Evolutionary conservation across 139 green algal species (phyloP).

Genomic region (Chloropicon primus): DNA sequence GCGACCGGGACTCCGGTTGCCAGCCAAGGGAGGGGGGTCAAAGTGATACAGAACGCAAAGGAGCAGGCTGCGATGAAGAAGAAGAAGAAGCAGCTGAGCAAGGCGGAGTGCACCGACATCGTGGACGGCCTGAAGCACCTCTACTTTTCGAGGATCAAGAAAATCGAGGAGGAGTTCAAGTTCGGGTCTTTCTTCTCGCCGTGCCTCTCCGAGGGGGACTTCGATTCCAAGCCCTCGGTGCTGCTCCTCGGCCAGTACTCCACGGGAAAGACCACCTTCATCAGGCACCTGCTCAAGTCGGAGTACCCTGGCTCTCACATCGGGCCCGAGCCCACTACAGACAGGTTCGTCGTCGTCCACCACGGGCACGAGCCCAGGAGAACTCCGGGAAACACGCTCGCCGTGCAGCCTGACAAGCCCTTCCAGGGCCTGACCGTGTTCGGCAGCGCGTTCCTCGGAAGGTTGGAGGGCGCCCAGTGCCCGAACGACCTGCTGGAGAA

Average conservation of each 20-base stretch:
- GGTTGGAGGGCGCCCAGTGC: neutral
- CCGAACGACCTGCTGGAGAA: neutral
- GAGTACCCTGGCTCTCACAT: slow-evolving; percentile 1
- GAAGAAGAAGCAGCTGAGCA: neutral
- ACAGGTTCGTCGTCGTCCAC: neutral
- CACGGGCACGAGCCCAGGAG: neutral
- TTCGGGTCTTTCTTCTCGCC: neutral
- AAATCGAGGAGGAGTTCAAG: neutral
- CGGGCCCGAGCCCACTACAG: neutral
- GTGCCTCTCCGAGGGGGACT: neutral
- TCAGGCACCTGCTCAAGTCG: neutral
- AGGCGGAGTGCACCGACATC: neutral
- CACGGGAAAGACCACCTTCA: slow-evolving; percentile 5
- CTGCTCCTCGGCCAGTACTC: slow-evolving; percentile 2
- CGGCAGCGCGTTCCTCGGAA: neutral
- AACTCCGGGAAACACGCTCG: neutral
- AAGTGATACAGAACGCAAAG: neutral
- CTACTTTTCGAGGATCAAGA: neutral
- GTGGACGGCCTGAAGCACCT: neutral
- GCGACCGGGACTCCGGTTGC: neutral
- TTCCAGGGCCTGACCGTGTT: neutral
- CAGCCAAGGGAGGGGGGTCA: neutral
- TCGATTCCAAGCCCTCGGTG: neutral
- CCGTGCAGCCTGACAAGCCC: neutral
- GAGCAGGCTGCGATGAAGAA: neutral